Evolutionary conservation across 371 early-diverging fungal genomes (phyloP), one percentile per base, ranked within the genome.

Genomic region (Apophysomyces sp.): DNA sequence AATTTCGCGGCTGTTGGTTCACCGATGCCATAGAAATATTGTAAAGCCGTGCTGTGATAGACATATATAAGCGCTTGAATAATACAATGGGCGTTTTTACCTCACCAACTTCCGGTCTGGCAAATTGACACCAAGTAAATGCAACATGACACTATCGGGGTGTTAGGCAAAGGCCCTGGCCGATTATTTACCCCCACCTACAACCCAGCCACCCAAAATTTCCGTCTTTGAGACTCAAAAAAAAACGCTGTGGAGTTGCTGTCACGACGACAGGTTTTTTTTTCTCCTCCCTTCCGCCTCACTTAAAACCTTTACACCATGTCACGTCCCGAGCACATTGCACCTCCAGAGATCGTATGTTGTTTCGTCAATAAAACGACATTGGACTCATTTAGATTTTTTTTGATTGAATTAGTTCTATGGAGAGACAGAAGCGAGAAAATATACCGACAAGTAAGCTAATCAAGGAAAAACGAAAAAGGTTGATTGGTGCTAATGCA

Each of bases 311-410:
- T 58, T 31, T 60, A 24, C 44, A 72, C 18, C 44, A 94, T 95
- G 95, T 92, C 93, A 51, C 85, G 97, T 40, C 97, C 98, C 16
- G 98, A 98, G 73, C 97, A 97, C 69, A 84, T 89, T 67, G 96
- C 97, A 36, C 98, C 98, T 32, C 97, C 98, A 57, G 97, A 98
- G 82, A 91, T 97, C 61, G 95, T 93, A 86, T 69, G 84, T 58
- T 61, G 5, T 11, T 15, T 61, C 53, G 41, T 32, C 24, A 26
- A 15, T 51, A 49, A 9, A 27, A 21, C 8, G 36, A 36, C 11
- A 32, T 21, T 39, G 41, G 3, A 24, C 18, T 32, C 27, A 41
- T 11, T 57, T 69, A 72, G n/a, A n/a, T n/a, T n/a, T n/a, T n/a
- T n/a, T n/a, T n/a, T n/a, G n/a, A 77, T 72, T 57, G 71, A 76